Evolutionary conservation across 2,329 filamentous ascomycete genomes (phyloP).

Genomic region (Akanthomyces lecanii): DNA sequence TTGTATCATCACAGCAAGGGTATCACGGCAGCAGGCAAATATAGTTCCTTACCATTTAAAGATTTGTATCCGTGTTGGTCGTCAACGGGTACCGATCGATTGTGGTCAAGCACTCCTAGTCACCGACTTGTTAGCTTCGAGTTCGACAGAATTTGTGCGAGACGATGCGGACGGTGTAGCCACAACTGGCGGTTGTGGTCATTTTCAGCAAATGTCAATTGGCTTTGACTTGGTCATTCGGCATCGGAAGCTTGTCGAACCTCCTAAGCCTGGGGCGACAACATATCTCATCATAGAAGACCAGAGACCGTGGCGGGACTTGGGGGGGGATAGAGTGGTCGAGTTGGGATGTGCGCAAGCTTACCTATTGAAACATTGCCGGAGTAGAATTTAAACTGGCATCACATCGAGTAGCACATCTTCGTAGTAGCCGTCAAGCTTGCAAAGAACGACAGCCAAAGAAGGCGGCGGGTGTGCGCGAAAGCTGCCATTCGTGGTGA

Average conservation of each 20-base stretch:
- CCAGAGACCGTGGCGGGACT: background rate
- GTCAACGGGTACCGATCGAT: background rate
- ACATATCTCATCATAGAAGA: conserved; percentile 42
- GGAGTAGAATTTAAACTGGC: background rate
- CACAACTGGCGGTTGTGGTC: conserved; percentile 8
- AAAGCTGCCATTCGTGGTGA: background rate
- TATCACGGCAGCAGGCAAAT: conserved; percentile 3
- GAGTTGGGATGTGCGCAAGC: background rate
- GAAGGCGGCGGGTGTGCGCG: background rate
- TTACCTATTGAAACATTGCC: background rate
- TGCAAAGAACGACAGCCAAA: background rate
- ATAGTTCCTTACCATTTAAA: conserved; percentile 28
- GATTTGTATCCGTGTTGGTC: background rate
- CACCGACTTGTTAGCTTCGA: background rate
- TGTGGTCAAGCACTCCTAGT: background rate
- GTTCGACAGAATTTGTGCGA: background rate
- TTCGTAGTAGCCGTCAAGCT: background rate
- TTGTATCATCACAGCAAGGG: conserved; percentile 57
- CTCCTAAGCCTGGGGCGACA: conserved; percentile 49
- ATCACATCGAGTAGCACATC: background rate
- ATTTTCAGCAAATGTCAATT: conserved; percentile 51
- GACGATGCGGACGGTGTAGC: background rate
- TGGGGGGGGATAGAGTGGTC: background rate
- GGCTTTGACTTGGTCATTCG: conserved; percentile 51
- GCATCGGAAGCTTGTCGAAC: conserved; percentile 44